Evolutionary conservation across 2,329 filamentous ascomycete genomes (phyloP), one percentile per base, ranked within the genome.

Genomic region (Hortaea sp.): DNA sequence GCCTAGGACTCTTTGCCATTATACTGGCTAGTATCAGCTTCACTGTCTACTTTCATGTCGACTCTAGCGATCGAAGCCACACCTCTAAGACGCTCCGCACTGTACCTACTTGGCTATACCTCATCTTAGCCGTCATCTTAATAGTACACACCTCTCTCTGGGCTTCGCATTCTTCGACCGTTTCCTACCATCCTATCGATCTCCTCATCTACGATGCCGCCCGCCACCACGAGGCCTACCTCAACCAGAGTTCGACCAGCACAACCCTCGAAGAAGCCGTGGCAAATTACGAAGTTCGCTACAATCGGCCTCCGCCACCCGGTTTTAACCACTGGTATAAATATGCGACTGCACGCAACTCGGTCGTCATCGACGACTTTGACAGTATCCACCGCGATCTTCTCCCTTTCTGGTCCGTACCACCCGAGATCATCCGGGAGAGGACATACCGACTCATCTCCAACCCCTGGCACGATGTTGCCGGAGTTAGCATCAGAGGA

Each of bases 241-340:
- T 69, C 7, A 62, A 64, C 9, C 67, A 74, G 50, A 71, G 75
- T 7, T 64, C 67, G 27, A 59, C 59, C 35, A 78, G 74, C 56
- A 64, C 60, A 11, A 73, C 63, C 7, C 60, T 81, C 1, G 56
- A 62, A 30, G 68, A 74, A 48, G 76, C 76, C 28, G 71, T 76
- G 5, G 51, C 60, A 13, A 66, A 72, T 35, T 81, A 81, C 57
- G 68, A 65, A 39, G 59, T 63, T 42, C 69, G 75, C 50, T 78
- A 81, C 54, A 59, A 66, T 2, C 70, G 73, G 44, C 67, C 72
- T 49, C 78, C 78, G 1, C 78, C 78, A 28, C 77, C 78, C 7
- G 71, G 72, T 9, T 82, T 81, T 52, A 74, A 80, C 50, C 64
- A 70, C 47, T 81, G 78, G 78, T 80, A 76, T 54, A 59, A 71